Evolutionary conservation across 805 yeast genomes (phyloP).

Genomic region (Lipomyces yamanashiensis): DNA sequence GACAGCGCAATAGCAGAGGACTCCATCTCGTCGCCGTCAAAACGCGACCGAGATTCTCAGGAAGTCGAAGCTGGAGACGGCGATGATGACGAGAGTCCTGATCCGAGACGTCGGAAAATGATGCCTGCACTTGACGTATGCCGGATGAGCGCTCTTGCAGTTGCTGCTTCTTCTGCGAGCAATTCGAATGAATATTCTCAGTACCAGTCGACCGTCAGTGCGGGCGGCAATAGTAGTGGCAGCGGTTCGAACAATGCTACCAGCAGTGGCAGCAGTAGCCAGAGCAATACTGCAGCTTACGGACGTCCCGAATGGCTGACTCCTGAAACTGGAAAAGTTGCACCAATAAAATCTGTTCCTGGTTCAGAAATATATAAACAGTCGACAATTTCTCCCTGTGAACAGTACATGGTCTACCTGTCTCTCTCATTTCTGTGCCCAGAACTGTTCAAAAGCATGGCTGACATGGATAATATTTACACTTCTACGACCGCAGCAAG

Average conservation of each 20-base stretch:
- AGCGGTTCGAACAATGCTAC: not conserved
- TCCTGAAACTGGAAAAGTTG: not conserved
- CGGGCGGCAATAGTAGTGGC: not conserved
- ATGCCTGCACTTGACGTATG: not conserved
- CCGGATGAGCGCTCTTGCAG: constrained; percentile 1
- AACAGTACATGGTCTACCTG: constrained; percentile 17
- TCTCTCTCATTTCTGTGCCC: constrained; percentile 27
- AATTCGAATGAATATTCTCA: not conserved
- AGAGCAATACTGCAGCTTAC: too few relatives aligned
- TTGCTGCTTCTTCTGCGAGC: constrained; percentile 4
- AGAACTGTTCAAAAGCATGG: constrained; percentile 17
- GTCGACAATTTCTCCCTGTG: constrained; percentile 23
- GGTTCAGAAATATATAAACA: constrained; percentile 16
- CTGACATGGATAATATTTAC: constrained; percentile 9
- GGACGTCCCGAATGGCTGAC: not conserved
- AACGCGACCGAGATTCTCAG: not conserved
- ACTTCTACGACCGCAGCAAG: not conserved
- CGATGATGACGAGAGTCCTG: not conserved
- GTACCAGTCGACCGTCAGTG: not conserved
- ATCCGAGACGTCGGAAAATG: not conserved
- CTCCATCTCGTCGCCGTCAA: not conserved
- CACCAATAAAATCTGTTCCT: not conserved
- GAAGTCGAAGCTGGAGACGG: not conserved
- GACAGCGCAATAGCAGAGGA: not conserved
- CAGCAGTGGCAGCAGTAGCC: not conserved